Evolutionary conservation across 495 filamentous ascomycete species (phyloP), one percentile per base, ranked within the genome.

Genomic region (Tetracladium marchalianum): DNA sequence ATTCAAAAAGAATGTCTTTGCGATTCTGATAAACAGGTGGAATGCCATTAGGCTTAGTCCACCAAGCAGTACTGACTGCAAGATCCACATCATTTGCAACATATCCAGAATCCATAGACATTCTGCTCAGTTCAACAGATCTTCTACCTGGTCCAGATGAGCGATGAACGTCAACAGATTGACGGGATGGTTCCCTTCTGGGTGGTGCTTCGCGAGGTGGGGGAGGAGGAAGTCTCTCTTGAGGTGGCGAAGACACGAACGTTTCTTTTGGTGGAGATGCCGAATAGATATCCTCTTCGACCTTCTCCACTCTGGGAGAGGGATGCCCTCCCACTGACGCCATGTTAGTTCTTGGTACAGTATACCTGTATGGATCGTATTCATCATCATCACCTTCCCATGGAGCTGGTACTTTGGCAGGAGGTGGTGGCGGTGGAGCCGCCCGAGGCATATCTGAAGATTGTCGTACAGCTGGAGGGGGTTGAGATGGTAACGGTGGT

Each of bases 1-100:
- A 69, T 59, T 97, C 89, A 43, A 76, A 82, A 19, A 90, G 77
- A 27, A 97, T 66, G 60, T 97, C 92, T 49, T 78, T 81, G 49
- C 92, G 84, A 44, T 76, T 80, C 50, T 93, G 84, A 51, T 97
- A 80, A 8, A 75, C 68, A 1, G 92, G 85, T 9, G 92, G 92
- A 4, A 87, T 77, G 17, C 72, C 80, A 50, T 77, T 78, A 13
- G 82, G 71, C 54, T 84, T 75, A 39, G 79, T 73, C 88, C 89
- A 98, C 92, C 92, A 98, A 34, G 80, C 70, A 0, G 77, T 83
- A 40, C 66, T 68, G 44, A 71, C 67, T 8, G 75, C 78, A 27
- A 97, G 69, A 56, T 97, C 90, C 51, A 96, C 63, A 41, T 96
- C 89, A 45, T 77, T 80, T 41, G 92, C 92, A 50, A 97, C 86